Conservation (phyloP, 2,329 filamentous ascomycete genomes). For the Aspergillus viridinutans region DNA sequence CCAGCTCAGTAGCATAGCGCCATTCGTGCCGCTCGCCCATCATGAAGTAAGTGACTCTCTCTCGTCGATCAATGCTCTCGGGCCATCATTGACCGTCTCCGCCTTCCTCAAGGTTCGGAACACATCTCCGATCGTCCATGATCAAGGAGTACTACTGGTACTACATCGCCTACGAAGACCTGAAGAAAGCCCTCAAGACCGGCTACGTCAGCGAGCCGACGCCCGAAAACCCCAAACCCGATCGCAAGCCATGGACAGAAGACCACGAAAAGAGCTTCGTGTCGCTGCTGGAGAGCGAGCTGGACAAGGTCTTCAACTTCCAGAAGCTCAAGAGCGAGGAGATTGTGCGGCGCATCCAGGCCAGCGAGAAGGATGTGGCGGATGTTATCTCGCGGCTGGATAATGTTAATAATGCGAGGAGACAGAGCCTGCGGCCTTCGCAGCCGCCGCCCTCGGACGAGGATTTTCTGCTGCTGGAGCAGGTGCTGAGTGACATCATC, state of each 20-base stretch:
- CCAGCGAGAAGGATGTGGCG: conserved; percentile 82
- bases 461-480: conserved; percentile 89
- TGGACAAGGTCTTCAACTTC: conserved; percentile 97
- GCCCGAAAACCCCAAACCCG: conserved; percentile 44
- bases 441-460: conserved; percentile 65
- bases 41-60: conserved; percentile 18
- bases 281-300: conserved; percentile 76
- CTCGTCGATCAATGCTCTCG: conserved; percentile 1
- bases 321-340: conserved; percentile 97
- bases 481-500: conserved; percentile 95
- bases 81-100: conserved; percentile 9
- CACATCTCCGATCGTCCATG: conserved; percentile 90
- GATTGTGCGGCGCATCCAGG: conserved; percentile 83
- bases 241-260: conserved; percentile 72
- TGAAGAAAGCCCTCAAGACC: conserved; percentile 81
- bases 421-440: conserved; percentile 25
- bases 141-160: conserved; percentile 98
- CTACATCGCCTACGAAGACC: conserved; percentile 95
- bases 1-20: not conserved
- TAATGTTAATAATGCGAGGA: conserved; percentile 43
- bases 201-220: conserved; percentile 55
- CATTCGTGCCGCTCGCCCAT: conserved; percentile 3
- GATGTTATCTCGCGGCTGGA: conserved; percentile 77
- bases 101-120: conserved; percentile 66
- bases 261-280: conserved; percentile 91